A percentile compares a stretch with the other conserved stretches of the same genome.
Evolutionary conservation across 148 eudicot genomes (phyloP).

Genomic region (Nyssa sinensis): DNA sequence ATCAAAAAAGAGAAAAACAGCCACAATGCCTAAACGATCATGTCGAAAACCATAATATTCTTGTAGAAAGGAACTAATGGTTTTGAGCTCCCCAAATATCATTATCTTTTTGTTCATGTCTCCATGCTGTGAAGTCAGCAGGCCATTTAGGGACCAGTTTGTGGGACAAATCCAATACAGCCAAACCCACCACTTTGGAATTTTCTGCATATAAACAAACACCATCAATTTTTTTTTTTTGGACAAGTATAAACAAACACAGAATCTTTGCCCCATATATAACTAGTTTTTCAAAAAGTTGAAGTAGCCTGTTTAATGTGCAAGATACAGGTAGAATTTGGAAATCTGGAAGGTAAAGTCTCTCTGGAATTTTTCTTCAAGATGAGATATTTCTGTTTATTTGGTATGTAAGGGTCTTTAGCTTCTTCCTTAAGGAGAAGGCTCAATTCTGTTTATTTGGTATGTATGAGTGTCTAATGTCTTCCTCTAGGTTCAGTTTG

Average conservation of each 20-base stretch:
- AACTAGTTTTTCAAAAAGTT: background rate
- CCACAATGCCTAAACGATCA: conserved; percentile 15
- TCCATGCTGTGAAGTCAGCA: conserved; percentile 47
- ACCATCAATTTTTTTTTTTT: no score
- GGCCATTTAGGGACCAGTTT: conserved; percentile 43
- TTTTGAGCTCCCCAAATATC: conserved; percentile 16
- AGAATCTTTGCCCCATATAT: no score
- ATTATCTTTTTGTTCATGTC: conserved; percentile 22
- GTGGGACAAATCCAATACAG: conserved; percentile 45
- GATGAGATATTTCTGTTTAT: background rate
- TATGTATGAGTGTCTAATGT: background rate
- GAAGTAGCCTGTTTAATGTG: background rate
- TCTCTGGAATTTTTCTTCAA: background rate
- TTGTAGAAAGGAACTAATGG: conserved; percentile 20
- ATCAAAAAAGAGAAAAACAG: conserved; percentile 10
- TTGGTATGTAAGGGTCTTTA: background rate
- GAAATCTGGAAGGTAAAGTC: background rate
- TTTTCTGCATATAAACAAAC: conserved; percentile 35
- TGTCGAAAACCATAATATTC: conserved; percentile 21
- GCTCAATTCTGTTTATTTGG: background rate
- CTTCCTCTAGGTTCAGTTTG: background rate
- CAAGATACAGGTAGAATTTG: background rate
- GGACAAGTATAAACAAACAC: background rate
- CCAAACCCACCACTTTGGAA: conserved; percentile 50
- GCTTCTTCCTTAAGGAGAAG: background rate